These are phyloP conservation scores for Paraconiothyrium sp. DNA, from an alignment of 2,329 filamentous ascomycete species.

Conservation along the genomic window DNA sequence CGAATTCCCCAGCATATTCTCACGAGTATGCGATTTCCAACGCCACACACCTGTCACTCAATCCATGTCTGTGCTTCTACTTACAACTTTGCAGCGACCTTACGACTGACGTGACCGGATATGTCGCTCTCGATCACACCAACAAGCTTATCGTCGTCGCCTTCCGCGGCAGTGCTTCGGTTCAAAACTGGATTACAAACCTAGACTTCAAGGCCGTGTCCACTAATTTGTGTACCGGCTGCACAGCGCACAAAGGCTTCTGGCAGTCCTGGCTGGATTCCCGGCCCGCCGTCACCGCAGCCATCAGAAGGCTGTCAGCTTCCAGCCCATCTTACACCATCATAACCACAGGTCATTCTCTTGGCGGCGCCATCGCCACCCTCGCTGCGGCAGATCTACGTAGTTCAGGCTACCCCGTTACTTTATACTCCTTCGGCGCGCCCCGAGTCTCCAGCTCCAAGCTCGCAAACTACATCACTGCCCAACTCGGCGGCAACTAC, in stretches of 20 bases:
- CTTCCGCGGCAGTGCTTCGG: constrained; percentile 66
- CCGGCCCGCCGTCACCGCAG: constrained; percentile 51
- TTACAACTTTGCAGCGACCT: constrained; percentile 10
- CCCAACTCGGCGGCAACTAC: constrained; percentile 64
- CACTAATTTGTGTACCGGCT: constrained; percentile 57
- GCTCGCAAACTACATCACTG: constrained; percentile 66
- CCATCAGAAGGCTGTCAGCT: constrained; percentile 55
- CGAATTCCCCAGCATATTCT: neutral
- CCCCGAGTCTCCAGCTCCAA: constrained; percentile 71
- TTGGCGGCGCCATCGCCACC: constrained; percentile 72
- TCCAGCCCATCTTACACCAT: constrained; percentile 64
- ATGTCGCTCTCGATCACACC: constrained; percentile 56
- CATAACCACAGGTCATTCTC: constrained; percentile 72
- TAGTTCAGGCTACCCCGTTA: constrained; percentile 31
- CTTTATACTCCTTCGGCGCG: constrained; percentile 69
- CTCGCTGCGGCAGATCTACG: constrained; percentile 64
- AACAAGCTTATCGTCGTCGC: constrained; percentile 65
- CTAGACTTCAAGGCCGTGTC: constrained; percentile 54
- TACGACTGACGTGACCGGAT: constrained; percentile 56
- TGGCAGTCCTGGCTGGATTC: constrained; percentile 67
- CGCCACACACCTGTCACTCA: neutral
- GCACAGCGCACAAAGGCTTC: constrained; percentile 69
- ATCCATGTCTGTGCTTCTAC: neutral
- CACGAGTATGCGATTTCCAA: neutral
- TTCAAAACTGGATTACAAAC: constrained; percentile 71